These are phyloP conservation scores for Camelina sativa DNA, from an alignment of 345 rosid species.

Conservation along the genomic window DNA sequence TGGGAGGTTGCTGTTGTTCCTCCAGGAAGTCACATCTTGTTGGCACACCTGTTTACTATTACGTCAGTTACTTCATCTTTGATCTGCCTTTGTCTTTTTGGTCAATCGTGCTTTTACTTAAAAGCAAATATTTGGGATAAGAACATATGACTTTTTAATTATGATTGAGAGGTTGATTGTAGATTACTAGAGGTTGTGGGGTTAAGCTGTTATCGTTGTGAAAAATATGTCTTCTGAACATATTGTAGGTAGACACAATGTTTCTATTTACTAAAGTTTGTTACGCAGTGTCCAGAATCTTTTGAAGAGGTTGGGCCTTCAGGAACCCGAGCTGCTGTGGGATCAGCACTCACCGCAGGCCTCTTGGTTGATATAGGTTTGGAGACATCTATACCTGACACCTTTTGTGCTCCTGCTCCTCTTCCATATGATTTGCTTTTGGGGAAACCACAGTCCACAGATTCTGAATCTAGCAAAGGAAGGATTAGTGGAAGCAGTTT, in stretches of 20 bases:
- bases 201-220: neutral
- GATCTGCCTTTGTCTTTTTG: neutral
- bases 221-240: neutral
- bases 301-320: constrained; percentile 56
- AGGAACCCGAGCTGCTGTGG: constrained; percentile 51
- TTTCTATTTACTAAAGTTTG: constrained; percentile 24
- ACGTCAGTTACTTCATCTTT: constrained; percentile 55
- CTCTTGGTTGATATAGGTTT: constrained; percentile 63
- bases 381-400: constrained; percentile 67
- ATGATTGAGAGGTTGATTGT: neutral
- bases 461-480: constrained; percentile 31
- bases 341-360: constrained; percentile 56
- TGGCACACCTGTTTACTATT: constrained; percentile 80
- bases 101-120: neutral
- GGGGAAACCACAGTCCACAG: constrained; percentile 50
- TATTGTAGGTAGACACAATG: neutral
- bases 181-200: neutral
- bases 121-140: neutral
- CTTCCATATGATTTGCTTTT: constrained; percentile 69
- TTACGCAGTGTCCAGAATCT: constrained; percentile 64
- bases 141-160: neutral
- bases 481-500: constrained; percentile 53
- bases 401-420: constrained; percentile 73
- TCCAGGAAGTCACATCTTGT: constrained; percentile 74
- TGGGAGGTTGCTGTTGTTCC: constrained; percentile 97